Percentiles rank a stretch among this genome's conserved stretches.
Evolutionary conservation across 208 protist genomes (phyloP).

Genomic region (Leishmania lainsoni): DNA sequence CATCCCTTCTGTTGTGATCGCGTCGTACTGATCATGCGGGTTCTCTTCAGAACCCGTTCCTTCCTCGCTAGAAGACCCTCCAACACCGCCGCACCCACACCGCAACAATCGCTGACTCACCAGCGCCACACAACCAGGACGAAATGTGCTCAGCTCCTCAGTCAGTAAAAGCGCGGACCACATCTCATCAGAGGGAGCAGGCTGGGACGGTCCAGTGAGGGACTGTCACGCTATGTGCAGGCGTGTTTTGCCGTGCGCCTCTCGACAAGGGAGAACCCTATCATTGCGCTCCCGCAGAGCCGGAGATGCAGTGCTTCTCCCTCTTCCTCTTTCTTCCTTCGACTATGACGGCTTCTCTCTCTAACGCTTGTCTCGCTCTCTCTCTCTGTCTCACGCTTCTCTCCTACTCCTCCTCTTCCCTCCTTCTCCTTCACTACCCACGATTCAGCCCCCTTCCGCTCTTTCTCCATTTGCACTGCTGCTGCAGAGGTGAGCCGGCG

Average conservation of each 20-base stretch:
- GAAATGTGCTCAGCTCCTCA: neutral
- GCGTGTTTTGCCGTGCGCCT: neutral
- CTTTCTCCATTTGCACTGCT: neutral
- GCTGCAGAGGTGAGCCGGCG: neutral
- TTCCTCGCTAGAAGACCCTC: neutral
- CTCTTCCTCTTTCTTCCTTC: neutral
- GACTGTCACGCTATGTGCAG: neutral
- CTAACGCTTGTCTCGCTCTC: neutral
- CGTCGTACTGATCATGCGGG: neutral
- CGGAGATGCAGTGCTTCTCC: neutral
- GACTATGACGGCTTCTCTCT: neutral
- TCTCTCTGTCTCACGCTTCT: neutral
- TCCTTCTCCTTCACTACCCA: neutral
- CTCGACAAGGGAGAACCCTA: neutral
- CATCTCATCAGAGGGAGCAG: neutral
- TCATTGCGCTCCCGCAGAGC: too few relatives aligned
- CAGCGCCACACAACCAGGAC: neutral
- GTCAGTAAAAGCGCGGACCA: neutral
- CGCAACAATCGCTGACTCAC: neutral
- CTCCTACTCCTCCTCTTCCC: neutral
- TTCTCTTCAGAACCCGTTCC: neutral
- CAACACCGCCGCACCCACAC: neutral
- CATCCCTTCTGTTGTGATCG: too few relatives aligned
- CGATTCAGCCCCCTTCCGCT: neutral
- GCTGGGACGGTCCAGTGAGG: neutral